Percentiles rank a stretch among this genome's conserved stretches.
phyloP scores from a whole-genome alignment of 768 basidiomycete genomes.

The Serendipita sp. region DNA sequence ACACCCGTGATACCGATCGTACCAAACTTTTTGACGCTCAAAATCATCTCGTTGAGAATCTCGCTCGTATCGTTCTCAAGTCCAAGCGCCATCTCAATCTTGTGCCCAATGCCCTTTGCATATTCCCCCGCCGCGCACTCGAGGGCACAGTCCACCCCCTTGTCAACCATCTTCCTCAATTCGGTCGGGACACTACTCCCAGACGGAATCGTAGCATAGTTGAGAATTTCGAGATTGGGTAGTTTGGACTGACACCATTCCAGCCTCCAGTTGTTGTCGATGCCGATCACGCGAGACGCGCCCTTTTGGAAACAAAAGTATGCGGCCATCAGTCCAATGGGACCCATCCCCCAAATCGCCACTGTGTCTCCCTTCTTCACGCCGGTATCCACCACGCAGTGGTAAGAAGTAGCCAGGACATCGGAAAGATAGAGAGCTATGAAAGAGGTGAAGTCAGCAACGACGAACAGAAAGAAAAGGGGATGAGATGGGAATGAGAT shows the following conservation, averaged over 20 bases:
- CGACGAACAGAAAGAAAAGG: no score
- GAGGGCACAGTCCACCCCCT: slow-evolving; percentile 38
- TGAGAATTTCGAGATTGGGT: slow-evolving; percentile 35
- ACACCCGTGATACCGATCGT: slow-evolving; percentile 49
- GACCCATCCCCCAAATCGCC: slow-evolving; percentile 57
- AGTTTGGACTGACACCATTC: slow-evolving; percentile 29
- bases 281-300: slow-evolving; percentile 52
- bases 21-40: slow-evolving; percentile 39
- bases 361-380: slow-evolving; percentile 59
- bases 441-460: slow-evolving; percentile 18
- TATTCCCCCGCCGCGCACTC: slow-evolving; percentile 52
- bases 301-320: slow-evolving; percentile 53
- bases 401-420: slow-evolving; percentile 57
- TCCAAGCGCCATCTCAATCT: slow-evolving; percentile 52
- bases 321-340: slow-evolving; percentile 46
- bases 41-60: slow-evolving; percentile 38
- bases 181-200: not conserved
- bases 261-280: slow-evolving; percentile 43
- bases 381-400: slow-evolving; percentile 55
- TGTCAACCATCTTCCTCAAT: slow-evolving; percentile 18
- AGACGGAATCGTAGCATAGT: slow-evolving; percentile 30
- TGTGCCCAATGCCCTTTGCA: slow-evolving; percentile 48
- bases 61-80: slow-evolving; percentile 63
- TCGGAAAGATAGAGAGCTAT: slow-evolving; percentile 21
- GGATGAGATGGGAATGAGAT: no score